These are phyloP conservation scores for Lentinula guzmanii DNA, from an alignment of 768 basidiomycete genomes.

Conservation along the genomic window DNA sequence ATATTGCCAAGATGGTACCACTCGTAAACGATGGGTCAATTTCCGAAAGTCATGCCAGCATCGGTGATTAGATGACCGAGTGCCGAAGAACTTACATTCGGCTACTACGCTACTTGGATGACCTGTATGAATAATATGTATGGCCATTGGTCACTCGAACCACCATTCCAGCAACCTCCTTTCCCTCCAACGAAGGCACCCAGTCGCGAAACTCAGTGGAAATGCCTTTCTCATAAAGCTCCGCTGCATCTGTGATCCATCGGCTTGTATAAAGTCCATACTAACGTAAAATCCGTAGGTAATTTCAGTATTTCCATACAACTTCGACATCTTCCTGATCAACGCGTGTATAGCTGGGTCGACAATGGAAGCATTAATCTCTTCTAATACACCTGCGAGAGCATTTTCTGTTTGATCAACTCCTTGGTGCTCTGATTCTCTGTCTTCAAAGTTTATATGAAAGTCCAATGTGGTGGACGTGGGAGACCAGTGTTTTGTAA, in stretches of 20 bases:
- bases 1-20: slow-evolving; percentile 64
- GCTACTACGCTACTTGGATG: too few species aligned
- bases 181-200: not conserved
- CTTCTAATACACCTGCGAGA: not conserved
- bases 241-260: not conserved
- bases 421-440: not conserved
- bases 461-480: not conserved
- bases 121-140: too few species aligned
- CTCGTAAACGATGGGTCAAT: slow-evolving; percentile 51
- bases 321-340: not conserved
- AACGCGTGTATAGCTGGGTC: not conserved
- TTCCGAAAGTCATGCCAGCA: slow-evolving; percentile 48
- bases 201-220: not conserved
- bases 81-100: too few species aligned
- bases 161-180: not conserved
- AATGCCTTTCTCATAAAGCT: not conserved
- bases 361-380: not conserved
- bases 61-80: too few species aligned
- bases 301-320: not conserved
- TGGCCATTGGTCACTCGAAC: not conserved
- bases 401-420: not conserved
- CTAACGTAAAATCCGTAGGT: not conserved
- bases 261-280: slow-evolving; percentile 1
- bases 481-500: not conserved
- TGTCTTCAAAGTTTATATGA: not conserved